A percentile compares a stretch with the other conserved stretches of the same genome.
Evolutionary conservation across 192 early-diverging fungal species (phyloP).

Genomic region (Chytriomyces sp.): DNA sequence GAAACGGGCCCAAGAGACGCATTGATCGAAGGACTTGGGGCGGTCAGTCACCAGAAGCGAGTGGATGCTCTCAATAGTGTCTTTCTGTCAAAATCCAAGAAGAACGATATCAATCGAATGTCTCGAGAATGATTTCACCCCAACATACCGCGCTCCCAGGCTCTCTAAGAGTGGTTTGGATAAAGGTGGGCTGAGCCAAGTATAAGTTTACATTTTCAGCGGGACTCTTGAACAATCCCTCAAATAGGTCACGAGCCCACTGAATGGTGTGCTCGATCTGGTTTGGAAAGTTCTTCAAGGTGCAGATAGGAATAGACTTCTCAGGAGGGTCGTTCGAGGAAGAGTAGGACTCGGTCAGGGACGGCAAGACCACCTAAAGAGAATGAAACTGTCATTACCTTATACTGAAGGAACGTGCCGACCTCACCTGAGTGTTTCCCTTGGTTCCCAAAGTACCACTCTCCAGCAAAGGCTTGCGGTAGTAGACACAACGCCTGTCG

Average conservation of each 20-base stretch:
- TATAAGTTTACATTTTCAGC: constrained; percentile 95
- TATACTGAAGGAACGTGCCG: not conserved
- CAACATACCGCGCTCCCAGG: constrained; percentile 55
- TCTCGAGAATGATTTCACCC: not conserved
- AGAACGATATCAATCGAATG: not conserved
- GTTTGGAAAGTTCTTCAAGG: constrained; percentile 96
- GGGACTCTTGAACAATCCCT: constrained; percentile 87
- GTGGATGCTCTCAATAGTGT: constrained; percentile 74
- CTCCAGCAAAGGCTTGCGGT: constrained; percentile 91
- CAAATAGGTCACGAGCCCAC: constrained; percentile 98
- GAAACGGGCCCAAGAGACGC: constrained; percentile 87
- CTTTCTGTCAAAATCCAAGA: constrained; percentile 63
- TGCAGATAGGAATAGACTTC: constrained; percentile 96
- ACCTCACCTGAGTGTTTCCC: constrained; percentile 91
- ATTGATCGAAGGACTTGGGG: constrained; percentile 87
- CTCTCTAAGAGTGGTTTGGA: constrained; percentile 77
- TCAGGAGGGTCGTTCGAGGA: constrained; percentile 98
- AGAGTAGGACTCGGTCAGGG: constrained; percentile 96
- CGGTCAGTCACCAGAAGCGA: constrained; percentile 74
- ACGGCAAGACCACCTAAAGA: constrained; percentile 80
- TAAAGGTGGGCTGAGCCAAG: constrained; percentile 81
- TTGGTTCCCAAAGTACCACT: constrained; percentile 99
- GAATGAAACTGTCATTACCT: not conserved
- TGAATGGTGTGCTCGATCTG: constrained; percentile 87
- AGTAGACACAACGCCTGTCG: constrained; percentile 96